Evolutionary conservation across 345 rosid genomes (phyloP).

Genomic region (Eucalyptus victrix): DNA sequence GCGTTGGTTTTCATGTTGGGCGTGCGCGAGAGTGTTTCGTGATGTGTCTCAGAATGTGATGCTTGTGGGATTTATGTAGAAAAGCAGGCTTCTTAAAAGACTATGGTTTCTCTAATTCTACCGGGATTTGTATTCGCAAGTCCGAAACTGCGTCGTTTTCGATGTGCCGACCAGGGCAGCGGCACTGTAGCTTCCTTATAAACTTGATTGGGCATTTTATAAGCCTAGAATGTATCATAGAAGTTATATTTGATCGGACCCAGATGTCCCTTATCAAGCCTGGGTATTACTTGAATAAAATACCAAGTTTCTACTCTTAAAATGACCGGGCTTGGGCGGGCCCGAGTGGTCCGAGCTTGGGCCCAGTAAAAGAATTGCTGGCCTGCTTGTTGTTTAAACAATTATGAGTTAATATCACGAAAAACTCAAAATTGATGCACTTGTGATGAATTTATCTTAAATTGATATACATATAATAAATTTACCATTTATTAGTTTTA

Average conservation of each 20-base stretch:
- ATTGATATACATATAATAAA: too few species aligned
- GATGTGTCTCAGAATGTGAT: background rate
- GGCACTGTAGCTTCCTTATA: background rate
- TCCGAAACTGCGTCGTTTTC: background rate
- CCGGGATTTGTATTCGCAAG: background rate
- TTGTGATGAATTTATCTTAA: too few species aligned
- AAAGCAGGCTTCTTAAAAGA: background rate
- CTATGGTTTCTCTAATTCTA: background rate
- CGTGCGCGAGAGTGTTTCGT: background rate
- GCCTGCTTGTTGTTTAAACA: too few species aligned
- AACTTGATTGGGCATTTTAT: background rate
- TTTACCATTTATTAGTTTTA: too few species aligned
- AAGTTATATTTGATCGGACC: background rate
- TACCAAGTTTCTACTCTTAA: too few species aligned
- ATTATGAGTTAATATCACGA: too few species aligned
- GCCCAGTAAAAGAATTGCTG: too few species aligned
- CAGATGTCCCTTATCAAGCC: fast-evolving
- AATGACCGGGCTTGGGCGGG: too few species aligned
- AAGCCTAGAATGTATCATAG: background rate
- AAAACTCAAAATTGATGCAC: too few species aligned
- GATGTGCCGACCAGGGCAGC: fast-evolving
- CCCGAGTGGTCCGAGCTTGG: too few species aligned
- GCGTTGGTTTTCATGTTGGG: background rate
- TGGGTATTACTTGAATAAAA: too few species aligned
- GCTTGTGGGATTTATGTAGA: background rate